Evolutionary conservation across 495 filamentous ascomycete genomes (phyloP).

Genomic region (Hypoxylon subgilvum): DNA sequence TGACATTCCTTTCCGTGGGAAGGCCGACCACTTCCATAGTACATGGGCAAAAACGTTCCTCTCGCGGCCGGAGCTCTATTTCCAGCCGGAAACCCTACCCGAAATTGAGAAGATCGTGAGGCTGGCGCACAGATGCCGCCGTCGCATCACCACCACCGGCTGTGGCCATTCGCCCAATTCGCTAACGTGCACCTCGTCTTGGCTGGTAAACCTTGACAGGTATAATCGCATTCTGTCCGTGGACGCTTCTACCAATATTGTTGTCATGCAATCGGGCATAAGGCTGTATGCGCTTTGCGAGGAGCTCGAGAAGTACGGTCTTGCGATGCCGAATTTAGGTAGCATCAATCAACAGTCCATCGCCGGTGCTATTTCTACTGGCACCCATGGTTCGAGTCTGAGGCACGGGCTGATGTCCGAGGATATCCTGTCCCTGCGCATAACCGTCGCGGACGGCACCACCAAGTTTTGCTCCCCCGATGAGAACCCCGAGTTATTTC

Average conservation of each 20-base stretch:
- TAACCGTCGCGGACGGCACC: constrained; percentile 84
- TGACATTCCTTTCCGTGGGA: constrained; percentile 75
- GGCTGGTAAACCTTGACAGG: constrained; percentile 91
- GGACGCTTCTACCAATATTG: constrained; percentile 64
- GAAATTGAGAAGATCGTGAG: constrained; percentile 85
- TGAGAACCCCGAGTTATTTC: constrained; percentile 79
- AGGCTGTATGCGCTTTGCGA: constrained; percentile 72
- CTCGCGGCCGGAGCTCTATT: constrained; percentile 84
- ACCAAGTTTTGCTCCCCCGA: constrained; percentile 73
- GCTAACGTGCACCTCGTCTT: constrained; percentile 90
- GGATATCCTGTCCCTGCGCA: constrained; percentile 70
- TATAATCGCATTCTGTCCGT: constrained; percentile 75
- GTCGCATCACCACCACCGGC: constrained; percentile 79
- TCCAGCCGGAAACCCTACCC: constrained; percentile 74
- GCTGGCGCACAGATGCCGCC: constrained; percentile 79
- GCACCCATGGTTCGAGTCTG: constrained; percentile 88
- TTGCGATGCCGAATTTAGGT: constrained; percentile 86
- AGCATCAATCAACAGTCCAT: constrained; percentile 95
- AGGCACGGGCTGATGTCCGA: constrained; percentile 83
- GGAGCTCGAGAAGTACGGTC: constrained; percentile 71
- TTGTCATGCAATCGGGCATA: constrained; percentile 87
- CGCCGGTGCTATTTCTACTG: constrained; percentile 89
- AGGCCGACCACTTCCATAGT: constrained; percentile 73
- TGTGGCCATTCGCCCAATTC: constrained; percentile 91
- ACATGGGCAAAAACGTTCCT: constrained; percentile 97